Evolutionary conservation across 495 filamentous ascomycete genomes (phyloP).

Genomic region (Podospora sp.): DNA sequence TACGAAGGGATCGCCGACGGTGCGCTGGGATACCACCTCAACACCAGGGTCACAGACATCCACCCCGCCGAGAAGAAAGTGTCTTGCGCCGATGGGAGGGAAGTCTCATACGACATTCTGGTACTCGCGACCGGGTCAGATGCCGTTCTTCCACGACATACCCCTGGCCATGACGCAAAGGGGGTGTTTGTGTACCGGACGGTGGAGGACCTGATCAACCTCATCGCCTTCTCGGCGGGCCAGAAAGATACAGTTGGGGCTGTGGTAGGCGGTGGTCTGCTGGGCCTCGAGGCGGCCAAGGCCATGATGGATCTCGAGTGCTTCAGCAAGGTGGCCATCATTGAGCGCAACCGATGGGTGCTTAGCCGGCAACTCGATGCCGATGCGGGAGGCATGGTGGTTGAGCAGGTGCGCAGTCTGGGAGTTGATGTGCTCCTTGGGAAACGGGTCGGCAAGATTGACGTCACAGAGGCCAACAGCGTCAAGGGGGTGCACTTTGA

Average conservation of each 20-base stretch:
- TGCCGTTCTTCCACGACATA: constrained; percentile 77
- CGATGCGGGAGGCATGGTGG: constrained; percentile 82
- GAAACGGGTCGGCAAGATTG: constrained; percentile 74
- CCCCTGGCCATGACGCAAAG: constrained; percentile 80
- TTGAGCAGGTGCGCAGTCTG: constrained; percentile 78
- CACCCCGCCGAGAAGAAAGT: constrained; percentile 65
- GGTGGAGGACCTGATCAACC: constrained; percentile 77
- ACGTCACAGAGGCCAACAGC: constrained; percentile 64
- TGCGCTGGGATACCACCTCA: constrained; percentile 78
- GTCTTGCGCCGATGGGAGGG: constrained; percentile 68
- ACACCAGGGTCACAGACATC: constrained; percentile 77
- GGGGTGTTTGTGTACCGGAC: constrained; percentile 97
- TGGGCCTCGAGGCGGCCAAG: constrained; percentile 92
- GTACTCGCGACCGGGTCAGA: constrained; percentile 92
- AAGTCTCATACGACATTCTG: constrained; percentile 82
- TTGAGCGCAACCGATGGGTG: constrained; percentile 91
- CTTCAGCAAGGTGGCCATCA: constrained; percentile 76
- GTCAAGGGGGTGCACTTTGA: constrained; percentile 81
- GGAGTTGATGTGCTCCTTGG: constrained; percentile 83
- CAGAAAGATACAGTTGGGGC: constrained; percentile 71
- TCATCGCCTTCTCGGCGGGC: constrained; percentile 71
- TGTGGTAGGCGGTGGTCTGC: constrained; percentile 87
- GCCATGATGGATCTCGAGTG: constrained; percentile 88
- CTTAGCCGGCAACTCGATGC: constrained; percentile 82
- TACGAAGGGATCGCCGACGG: constrained; percentile 57